Conservation (phyloP, 768 basidiomycete genomes). For the Hortiboletus campestris region DNA sequence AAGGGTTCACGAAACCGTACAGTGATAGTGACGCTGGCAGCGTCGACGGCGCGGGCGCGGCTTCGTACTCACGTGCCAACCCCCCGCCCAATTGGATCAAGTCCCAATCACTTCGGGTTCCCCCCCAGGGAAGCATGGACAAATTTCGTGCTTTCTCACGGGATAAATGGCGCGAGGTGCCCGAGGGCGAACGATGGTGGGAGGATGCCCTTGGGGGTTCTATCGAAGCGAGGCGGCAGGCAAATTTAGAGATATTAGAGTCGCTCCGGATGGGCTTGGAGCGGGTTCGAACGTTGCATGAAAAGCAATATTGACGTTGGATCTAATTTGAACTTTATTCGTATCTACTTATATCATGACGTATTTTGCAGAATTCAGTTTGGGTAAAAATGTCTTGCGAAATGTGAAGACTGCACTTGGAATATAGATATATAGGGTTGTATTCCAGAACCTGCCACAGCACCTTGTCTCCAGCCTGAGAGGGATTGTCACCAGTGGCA, state of each 20-base stretch:
- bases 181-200: constrained; percentile 66
- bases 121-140: constrained; percentile 21
- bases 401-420: no score
- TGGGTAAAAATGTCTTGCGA: no score
- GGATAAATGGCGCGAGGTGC: constrained; percentile 62
- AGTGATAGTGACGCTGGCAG: neutral
- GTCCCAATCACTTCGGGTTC: constrained; percentile 21
- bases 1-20: constrained; percentile 47
- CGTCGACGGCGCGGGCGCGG: neutral
- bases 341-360: neutral
- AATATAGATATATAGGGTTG: no score
- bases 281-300: constrained; percentile 9
- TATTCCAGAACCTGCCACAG: no score
- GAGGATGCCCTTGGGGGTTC: constrained; percentile 52
- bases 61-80: constrained; percentile 32
- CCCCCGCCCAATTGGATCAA: constrained; percentile 30
- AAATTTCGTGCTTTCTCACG: constrained; percentile 42
- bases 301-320: neutral
- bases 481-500: no score
- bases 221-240: constrained; percentile 39
- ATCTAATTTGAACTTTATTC: neutral
- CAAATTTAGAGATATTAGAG: constrained; percentile 26
- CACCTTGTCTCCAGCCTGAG: no score
- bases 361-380: no score
- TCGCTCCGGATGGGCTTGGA: constrained; percentile 25